Conservation (phyloP, 257 asterid species). For the Schizonepeta tenuifolia region DNA sequence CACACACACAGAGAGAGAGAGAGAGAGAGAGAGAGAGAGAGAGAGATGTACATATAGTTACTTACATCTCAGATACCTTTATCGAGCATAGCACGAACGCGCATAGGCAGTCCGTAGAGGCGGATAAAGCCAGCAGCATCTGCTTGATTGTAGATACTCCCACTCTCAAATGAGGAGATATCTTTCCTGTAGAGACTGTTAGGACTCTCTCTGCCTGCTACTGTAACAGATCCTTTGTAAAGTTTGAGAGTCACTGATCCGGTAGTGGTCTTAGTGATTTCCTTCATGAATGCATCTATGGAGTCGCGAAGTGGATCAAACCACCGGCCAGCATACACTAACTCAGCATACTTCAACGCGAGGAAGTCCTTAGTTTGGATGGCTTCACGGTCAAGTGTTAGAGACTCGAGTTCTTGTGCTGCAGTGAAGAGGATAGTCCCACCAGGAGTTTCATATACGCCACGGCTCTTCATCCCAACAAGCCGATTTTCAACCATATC, state of each 20-base stretch:
- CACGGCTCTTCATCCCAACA: slow-evolving; percentile 99
- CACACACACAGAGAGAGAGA: too few relatives aligned
- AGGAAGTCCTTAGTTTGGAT: slow-evolving; percentile 79
- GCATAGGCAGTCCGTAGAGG: slow-evolving; percentile 84
- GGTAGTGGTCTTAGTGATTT: slow-evolving; percentile 71
- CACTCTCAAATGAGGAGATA: slow-evolving; percentile 91
- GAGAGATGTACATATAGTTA: not conserved
- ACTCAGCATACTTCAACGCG: slow-evolving; percentile 85
- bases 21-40: too few relatives aligned
- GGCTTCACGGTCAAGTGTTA: slow-evolving; percentile 89
- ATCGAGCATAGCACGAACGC: slow-evolving; percentile 66
- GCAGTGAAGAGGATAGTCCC: slow-evolving; percentile 88
- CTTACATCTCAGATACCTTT: slow-evolving; percentile 57
- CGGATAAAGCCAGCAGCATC: slow-evolving; percentile 94
- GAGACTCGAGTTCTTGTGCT: slow-evolving; percentile 86
- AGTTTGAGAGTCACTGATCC: slow-evolving; percentile 89
- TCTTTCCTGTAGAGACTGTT: slow-evolving; percentile 81
- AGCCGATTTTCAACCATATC: slow-evolving; percentile 95
- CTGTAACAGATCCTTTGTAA: slow-evolving; percentile 75
- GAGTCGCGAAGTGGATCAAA: slow-evolving; percentile 95
- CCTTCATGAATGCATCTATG: slow-evolving; percentile 92
- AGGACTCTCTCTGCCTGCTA: slow-evolving; percentile 72
- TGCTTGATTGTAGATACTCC: slow-evolving; percentile 81
- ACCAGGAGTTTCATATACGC: slow-evolving; percentile 97
- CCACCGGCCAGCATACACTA: slow-evolving; percentile 92